A percentile compares a stretch with the other conserved stretches of the same genome.
phyloP scores from a whole-genome alignment of 805 yeast species.

The Ogataea glucozyma region DNA sequence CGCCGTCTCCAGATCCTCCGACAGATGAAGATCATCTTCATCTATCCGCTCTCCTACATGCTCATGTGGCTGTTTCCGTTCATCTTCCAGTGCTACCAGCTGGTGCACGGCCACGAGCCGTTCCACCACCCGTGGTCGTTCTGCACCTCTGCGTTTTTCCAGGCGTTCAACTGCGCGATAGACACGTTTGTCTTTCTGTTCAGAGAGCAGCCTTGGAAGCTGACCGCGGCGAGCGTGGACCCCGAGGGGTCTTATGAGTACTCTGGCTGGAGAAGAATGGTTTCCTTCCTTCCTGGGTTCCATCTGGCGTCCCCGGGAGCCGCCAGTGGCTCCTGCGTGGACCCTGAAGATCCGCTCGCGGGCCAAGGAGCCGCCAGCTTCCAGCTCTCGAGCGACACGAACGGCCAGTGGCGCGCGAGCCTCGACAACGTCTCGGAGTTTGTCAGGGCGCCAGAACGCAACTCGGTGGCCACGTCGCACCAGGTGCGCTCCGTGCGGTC shows the following conservation, averaged over 20 bases:
- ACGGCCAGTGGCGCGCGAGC: conserved; percentile 1
- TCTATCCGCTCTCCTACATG: conserved; percentile 82
- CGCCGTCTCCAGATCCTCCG: conserved; percentile 68
- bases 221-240: conserved; percentile 29
- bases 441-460: conserved; percentile 4
- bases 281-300: conserved; percentile 34
- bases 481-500: too few relatives aligned
- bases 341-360: neutral
- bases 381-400: neutral
- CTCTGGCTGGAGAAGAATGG: conserved; percentile 23
- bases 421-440: conserved; percentile 8
- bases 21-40: conserved; percentile 76
- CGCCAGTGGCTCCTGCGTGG: neutral
- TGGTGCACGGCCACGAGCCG: conserved; percentile 52
- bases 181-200: conserved; percentile 74
- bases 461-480: neutral
- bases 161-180: conserved; percentile 77
- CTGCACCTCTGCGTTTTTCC: conserved; percentile 70
- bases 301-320: conserved; percentile 6
- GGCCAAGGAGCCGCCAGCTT: neutral
- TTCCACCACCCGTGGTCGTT: conserved; percentile 64
- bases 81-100: conserved; percentile 50
- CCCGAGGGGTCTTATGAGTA: conserved; percentile 17
- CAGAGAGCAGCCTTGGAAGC: conserved; percentile 78
- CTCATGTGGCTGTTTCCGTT: conserved; percentile 83